Evolutionary conservation across 2,329 filamentous ascomycete genomes (phyloP).

Genomic region (Dissoconium aciculare): DNA sequence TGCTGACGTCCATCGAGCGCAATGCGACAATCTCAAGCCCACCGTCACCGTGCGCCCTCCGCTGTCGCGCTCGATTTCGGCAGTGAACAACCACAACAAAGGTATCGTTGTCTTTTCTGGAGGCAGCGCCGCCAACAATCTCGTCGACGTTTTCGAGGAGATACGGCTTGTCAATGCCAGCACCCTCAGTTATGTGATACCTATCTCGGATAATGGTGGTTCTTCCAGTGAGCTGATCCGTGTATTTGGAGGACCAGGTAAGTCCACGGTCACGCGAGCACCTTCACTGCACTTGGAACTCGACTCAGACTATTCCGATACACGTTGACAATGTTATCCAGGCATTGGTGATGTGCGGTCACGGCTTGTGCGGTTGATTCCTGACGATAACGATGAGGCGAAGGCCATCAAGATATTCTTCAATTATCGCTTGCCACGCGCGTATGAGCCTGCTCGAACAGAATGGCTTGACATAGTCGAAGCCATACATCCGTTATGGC

Average conservation of each 20-base stretch:
- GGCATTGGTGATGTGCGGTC: conserved; percentile 56
- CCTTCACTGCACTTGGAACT: neutral
- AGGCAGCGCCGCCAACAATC: conserved; percentile 82
- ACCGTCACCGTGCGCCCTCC: no score
- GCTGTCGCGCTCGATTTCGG: conserved; percentile 1
- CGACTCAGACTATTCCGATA: no score
- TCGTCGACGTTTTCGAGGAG: conserved; percentile 74
- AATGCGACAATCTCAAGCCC: no score
- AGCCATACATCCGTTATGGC: conserved; percentile 63
- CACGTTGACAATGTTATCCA: conserved; percentile 9
- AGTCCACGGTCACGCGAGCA: conserved; percentile 15
- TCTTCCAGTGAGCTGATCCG: conserved; percentile 87
- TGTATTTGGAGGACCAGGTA: conserved; percentile 85
- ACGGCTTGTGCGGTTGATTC: conserved; percentile 76
- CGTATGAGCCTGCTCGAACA: conserved; percentile 44
- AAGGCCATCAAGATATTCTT: conserved; percentile 68
- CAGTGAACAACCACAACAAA: conserved; percentile 17
- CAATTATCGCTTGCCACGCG: conserved; percentile 64
- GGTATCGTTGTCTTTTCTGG: conserved; percentile 80
- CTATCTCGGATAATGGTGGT: conserved; percentile 90
- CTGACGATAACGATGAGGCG: conserved; percentile 47
- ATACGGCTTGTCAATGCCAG: conserved; percentile 48
- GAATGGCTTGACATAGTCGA: conserved; percentile 89
- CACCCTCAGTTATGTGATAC: conserved; percentile 70
- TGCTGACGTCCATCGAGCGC: no score